A percentile compares a stretch with the other conserved stretches of the same genome.
Conservation (phyloP, 768 basidiomycete genomes). For the Boletus insuetus region DNA sequence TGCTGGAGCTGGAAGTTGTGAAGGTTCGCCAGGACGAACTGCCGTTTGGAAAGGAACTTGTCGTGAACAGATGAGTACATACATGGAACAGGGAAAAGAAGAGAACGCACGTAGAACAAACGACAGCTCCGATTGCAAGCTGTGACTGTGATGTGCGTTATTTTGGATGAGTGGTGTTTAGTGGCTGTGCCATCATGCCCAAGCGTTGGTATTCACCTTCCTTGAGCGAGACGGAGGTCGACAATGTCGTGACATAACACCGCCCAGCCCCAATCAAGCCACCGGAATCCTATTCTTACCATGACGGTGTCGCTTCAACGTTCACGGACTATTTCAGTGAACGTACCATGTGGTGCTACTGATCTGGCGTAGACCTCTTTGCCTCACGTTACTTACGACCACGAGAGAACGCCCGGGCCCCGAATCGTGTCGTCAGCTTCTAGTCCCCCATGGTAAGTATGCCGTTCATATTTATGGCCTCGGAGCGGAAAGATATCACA, state of each 20-base stretch:
- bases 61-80: neutral
- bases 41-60: slow-evolving; percentile 24
- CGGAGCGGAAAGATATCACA: neutral
- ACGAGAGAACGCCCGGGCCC: neutral
- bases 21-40: slow-evolving; percentile 32
- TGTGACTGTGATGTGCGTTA: slow-evolving; percentile 15
- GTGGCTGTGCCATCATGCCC: slow-evolving; percentile 13
- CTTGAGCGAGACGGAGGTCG: neutral
- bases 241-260: neutral
- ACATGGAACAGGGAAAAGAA: neutral
- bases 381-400: neutral
- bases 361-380: neutral
- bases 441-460: neutral
- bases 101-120: slow-evolving; percentile 16
- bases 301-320: neutral
- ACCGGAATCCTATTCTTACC: neutral
- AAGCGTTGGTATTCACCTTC: too few species aligned
- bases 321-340: neutral
- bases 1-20: slow-evolving; percentile 23
- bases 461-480: neutral
- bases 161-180: slow-evolving; percentile 4
- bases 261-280: neutral
- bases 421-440: neutral
- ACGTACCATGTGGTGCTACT: neutral
- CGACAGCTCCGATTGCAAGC: slow-evolving; percentile 24